A percentile compares a stretch with the other conserved stretches of the same genome.
These are phyloP conservation scores for Alternaria longipes DNA, from an alignment of 2,329 filamentous ascomycete genomes.

Conservation along the genomic window DNA sequence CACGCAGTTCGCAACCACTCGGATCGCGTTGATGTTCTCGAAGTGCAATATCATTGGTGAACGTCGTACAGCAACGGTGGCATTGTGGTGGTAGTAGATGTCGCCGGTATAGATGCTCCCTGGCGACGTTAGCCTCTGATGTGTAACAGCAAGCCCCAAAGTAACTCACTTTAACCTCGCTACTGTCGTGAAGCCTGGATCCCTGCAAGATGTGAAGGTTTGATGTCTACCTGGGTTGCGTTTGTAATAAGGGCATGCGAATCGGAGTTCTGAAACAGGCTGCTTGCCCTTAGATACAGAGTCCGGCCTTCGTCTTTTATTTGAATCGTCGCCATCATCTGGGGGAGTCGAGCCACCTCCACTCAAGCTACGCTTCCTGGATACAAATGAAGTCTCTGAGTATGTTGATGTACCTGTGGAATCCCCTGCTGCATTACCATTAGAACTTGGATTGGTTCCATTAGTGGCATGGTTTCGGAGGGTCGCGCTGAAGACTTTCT, in stretches of 20 bases:
- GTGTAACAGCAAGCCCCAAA: background rate
- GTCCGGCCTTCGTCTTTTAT: background rate
- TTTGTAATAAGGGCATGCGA: background rate
- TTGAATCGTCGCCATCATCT: background rate
- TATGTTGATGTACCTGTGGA: background rate
- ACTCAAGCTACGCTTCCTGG: background rate
- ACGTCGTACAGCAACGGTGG: conserved; percentile 34
- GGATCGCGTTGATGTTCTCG: conserved; percentile 37
- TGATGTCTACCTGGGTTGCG: background rate
- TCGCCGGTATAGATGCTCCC: conserved; percentile 3
- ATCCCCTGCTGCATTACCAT: accelerated
- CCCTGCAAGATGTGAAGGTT: background rate
- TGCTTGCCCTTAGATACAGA: background rate
- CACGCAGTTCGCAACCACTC: conserved; percentile 29
- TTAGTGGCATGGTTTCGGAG: background rate
- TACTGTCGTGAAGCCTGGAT: background rate
- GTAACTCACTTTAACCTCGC: background rate
- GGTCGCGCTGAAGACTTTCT: background rate
- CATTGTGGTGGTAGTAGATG: conserved; percentile 38
- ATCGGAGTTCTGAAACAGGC: background rate
- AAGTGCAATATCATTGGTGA: conserved; percentile 29
- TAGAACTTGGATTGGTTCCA: background rate
- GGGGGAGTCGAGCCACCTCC: background rate
- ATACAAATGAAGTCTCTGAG: background rate
- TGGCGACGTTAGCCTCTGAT: background rate